Evolutionary conservation across 257 asterid genomes (phyloP), one percentile per base, ranked within the genome.

Genomic region (Henckelia pumila): DNA sequence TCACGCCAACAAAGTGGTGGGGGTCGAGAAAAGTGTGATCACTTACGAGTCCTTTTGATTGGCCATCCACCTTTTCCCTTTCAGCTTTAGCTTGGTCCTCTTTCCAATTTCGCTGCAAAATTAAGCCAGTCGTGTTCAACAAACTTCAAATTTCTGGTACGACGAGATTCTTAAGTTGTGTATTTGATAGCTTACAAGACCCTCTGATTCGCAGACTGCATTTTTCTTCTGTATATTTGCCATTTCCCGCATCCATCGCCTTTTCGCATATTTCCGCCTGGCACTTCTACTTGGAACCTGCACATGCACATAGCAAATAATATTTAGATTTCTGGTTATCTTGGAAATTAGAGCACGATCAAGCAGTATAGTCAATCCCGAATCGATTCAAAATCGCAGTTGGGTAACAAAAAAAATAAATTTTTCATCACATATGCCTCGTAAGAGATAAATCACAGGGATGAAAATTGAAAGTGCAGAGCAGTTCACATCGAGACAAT

Each of bases 281-380:
- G 97, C 91, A 83, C 89, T 88, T 80, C 97, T 89, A 80, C 98
- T 92, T 68, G 88, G 86, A 33, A 30, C 73, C 98, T 92, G 79
- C 69, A 71, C 44, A 71, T 52, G 19, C 71, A 20, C 70, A 66
- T 50, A 26, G 73, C 44, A 64, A 59, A 52, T 63, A 59, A 33
- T 64, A 50, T 37, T 64, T 53, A 53, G 17, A 55, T 44, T 56
- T 52, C 69, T 61, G 56, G 64, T 71, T 52, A 35, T 55, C 66
- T 11, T 59, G 26, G 29, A 66, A 29, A 74, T 61, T 24, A 52
- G 52, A 28, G 29, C 32, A 59, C 24, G 61, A 28, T 64, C 52
- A 71, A 61, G 56, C 59, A 49, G 59, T 1, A 44, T 24, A 33
- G 26, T 20, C 21, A 62, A n/a, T 10, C 9, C 49, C 29, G 21